Base-by-base conservation (phyloP, 306 rosid genomes). In the Vigna reflexopilosa region DNA sequence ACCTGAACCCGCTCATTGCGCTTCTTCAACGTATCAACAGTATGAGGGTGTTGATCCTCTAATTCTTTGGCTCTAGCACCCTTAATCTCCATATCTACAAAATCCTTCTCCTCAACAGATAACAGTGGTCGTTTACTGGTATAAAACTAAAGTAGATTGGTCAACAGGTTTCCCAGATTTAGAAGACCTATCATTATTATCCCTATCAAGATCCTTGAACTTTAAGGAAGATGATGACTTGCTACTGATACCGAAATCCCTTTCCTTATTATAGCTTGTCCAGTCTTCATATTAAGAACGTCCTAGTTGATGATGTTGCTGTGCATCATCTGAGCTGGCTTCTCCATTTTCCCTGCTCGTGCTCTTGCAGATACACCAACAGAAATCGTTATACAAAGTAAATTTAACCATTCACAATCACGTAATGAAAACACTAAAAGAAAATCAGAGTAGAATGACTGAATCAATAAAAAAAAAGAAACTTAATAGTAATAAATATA, bases 11-110 rank as follows among this genome's bases (percentile, higher is more conserved):
- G 90, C 87, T 95, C 97, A 4, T 97, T 92, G 30, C 95, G 88
- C 82, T 95, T 95, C 89, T 95, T 95, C 86, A 92, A 85, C 89
- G 87, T 90, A 94, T 92, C 98, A 16, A 92, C 97, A 3, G 97
- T 90, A 85, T 95, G 96, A 77, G 89, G 89, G 73, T 88, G 89
- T 38, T 82, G 85, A 75, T 89, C 98, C 40, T 88, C 97, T 51
- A 78, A 55, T 49, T 83, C 89, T 80, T 83, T 89, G 38, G 91
- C 20, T 28, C 84, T 89, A n/a, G 51, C 87, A 71, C 12, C 50
- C 50, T 45, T 45, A 12, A 45, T 45, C 50, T 89, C 93, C 81
- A 72, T 76, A 67, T 90, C 97, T 38, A 84, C 77, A 54, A 74
- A 81, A 45, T 89, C 96, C 80, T 75, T 90, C 79, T 87, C 88